phyloP scores from a whole-genome alignment of 2,329 filamentous ascomycete genomes.

The Pseudopyricularia javanii region DNA sequence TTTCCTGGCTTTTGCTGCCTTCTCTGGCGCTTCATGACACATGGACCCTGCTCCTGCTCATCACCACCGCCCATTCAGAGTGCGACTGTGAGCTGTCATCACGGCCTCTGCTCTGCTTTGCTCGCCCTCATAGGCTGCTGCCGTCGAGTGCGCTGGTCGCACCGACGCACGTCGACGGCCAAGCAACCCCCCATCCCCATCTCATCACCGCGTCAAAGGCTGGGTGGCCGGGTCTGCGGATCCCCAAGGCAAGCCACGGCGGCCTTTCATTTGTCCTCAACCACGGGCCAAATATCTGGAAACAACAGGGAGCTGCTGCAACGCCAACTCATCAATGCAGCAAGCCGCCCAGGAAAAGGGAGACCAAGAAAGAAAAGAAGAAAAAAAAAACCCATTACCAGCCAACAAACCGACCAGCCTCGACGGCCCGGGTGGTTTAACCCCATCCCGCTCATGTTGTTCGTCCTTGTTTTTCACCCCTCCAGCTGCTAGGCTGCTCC shows the following conservation, averaged over 20 bases:
- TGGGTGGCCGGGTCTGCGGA: slow-evolving; percentile 16
- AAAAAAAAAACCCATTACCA: not conserved
- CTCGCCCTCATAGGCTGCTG: slow-evolving; percentile 24
- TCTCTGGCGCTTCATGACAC: not conserved
- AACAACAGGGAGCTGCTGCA: not conserved
- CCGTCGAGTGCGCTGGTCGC: slow-evolving; percentile 10
- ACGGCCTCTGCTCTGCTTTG: slow-evolving; percentile 12
- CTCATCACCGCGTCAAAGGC: not conserved
- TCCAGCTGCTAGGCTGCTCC: too few relatives aligned
- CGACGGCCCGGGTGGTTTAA: too few relatives aligned
- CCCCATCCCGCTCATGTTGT: too few relatives aligned
- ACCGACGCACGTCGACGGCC: slow-evolving; percentile 15
- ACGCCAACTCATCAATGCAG: slow-evolving; percentile 30
- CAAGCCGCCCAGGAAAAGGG: not conserved
- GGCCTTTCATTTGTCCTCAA: slow-evolving; percentile 26
- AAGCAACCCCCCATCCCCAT: too few relatives aligned
- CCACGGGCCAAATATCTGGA: not conserved
- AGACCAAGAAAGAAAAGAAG: not conserved
- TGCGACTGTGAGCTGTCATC: slow-evolving; percentile 30
- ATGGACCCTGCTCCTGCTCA: not conserved
- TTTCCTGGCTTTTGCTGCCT: not conserved
- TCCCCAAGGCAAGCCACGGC: slow-evolving; percentile 17
- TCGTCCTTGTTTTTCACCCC: too few relatives aligned
- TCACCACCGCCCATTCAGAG: not conserved
- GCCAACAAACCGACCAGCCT: not conserved